These are phyloP conservation scores for Colletotrichum sp. DNA, from an alignment of 2,329 filamentous ascomycete species.

Conservation along the genomic window DNA sequence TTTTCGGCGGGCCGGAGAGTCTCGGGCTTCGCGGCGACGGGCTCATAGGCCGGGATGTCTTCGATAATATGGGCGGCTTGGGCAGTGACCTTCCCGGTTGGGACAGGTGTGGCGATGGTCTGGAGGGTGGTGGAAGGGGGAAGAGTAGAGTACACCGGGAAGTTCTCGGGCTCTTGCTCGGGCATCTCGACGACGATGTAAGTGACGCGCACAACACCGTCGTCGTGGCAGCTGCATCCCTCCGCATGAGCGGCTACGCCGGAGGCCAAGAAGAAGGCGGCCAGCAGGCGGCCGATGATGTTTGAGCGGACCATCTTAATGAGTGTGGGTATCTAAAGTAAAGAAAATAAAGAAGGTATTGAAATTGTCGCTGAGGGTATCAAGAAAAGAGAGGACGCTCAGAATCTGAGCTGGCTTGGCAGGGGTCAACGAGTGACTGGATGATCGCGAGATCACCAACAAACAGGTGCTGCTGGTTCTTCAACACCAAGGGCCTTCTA, in stretches of 20 bases:
- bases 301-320: slow-evolving; percentile 7
- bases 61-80: slow-evolving; percentile 5
- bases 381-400: slow-evolving; percentile 8
- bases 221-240: slow-evolving; percentile 14
- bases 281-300: slow-evolving; percentile 3
- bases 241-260: slow-evolving; percentile 13
- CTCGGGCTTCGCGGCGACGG: slow-evolving; percentile 4
- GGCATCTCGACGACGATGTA: slow-evolving; percentile 25
- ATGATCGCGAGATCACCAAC: background rate
- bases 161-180: slow-evolving; percentile 12
- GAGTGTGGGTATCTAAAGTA: background rate
- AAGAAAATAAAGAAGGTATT: background rate
- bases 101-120: background rate
- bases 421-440: background rate
- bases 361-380: background rate
- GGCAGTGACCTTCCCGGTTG: background rate
- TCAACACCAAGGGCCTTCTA: background rate
- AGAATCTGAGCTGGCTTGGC: background rate
- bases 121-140: background rate
- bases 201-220: slow-evolving; percentile 16
- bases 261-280: slow-evolving; percentile 3
- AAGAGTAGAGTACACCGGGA: background rate
- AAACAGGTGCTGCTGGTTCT: slow-evolving; percentile 5
- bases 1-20: slow-evolving; percentile 32
- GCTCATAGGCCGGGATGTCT: slow-evolving; percentile 2